Conservation (phyloP, 2,329 filamentous ascomycete species). For the Tolypocladium album region DNA sequence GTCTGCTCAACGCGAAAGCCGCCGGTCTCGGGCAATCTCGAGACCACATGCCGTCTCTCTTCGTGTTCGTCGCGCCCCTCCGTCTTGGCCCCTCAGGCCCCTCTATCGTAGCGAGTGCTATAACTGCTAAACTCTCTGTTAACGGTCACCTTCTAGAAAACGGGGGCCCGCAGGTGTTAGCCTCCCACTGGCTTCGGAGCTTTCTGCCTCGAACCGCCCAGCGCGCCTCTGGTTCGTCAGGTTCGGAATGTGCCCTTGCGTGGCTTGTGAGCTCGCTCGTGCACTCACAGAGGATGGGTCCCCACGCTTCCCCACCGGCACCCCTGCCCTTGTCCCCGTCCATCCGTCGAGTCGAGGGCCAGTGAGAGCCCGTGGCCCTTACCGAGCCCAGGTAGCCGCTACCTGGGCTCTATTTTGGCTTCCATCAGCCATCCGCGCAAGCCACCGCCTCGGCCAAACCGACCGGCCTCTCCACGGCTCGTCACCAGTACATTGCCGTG, state of each 20-base stretch:
- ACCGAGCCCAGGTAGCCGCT: conserved; percentile 5
- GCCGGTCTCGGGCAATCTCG: neutral
- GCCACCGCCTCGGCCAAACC: conserved; percentile 4
- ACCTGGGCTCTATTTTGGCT: conserved; percentile 4
- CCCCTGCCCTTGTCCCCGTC: conserved; percentile 3
- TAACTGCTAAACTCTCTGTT: conserved; percentile 8
- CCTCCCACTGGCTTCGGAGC: conserved; percentile 16
- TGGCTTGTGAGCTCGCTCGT: conserved; percentile 4
- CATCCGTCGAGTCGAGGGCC: neutral
- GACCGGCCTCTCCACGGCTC: conserved; percentile 6
- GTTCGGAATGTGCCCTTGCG: conserved; percentile 8
- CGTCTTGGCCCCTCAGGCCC: neutral
- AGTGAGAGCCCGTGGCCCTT: neutral
- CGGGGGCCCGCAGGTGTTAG: conserved; percentile 10
- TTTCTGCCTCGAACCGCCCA: conserved; percentile 17
- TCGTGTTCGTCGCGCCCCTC: neutral
- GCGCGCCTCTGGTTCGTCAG: conserved; percentile 5
- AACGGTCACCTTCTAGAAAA: conserved; percentile 21
- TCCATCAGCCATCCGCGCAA: neutral
- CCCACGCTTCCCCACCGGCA: conserved; percentile 1
- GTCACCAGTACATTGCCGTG: conserved; percentile 15
- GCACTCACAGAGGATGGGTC: neutral
- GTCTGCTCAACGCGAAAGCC: neutral
- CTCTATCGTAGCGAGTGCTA: neutral
- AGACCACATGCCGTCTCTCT: neutral